Conservation (phyloP, 768 basidiomycete species). For the Suillus subaureus region DNA sequence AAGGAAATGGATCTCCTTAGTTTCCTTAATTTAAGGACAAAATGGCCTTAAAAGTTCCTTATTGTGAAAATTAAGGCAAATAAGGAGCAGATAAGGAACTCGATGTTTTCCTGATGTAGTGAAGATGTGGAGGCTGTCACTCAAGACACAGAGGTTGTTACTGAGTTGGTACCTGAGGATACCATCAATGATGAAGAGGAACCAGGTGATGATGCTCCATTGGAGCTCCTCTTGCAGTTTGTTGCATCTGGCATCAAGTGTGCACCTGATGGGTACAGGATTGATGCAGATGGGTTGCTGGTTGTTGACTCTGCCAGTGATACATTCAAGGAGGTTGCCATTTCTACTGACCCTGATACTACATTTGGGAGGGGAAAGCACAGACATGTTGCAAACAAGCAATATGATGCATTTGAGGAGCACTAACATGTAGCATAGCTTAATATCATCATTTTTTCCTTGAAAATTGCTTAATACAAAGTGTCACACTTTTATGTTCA, state of each 20-base stretch:
- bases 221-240: slow-evolving; percentile 3
- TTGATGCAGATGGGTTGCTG: not conserved
- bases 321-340: not conserved
- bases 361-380: not conserved
- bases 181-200: not conserved
- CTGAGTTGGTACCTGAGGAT: slow-evolving; percentile 1
- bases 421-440: not conserved
- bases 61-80: not conserved
- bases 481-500: not conserved
- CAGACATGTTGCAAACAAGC: not conserved
- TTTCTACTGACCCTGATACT: not conserved
- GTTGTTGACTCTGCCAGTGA: not conserved
- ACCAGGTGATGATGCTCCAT: not conserved
- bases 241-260: not conserved
- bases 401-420: not conserved
- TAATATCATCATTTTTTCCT: no score
- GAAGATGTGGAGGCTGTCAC: no score
- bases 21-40: not conserved
- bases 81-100: not conserved
- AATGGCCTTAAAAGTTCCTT: not conserved
- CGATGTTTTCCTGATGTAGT: not conserved
- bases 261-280: slow-evolving; percentile 1
- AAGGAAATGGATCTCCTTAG: not conserved
- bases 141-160: no score
- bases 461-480: not conserved